Conservation (phyloP, 768 basidiomycete genomes). For the Tulasnella sp. region DNA sequence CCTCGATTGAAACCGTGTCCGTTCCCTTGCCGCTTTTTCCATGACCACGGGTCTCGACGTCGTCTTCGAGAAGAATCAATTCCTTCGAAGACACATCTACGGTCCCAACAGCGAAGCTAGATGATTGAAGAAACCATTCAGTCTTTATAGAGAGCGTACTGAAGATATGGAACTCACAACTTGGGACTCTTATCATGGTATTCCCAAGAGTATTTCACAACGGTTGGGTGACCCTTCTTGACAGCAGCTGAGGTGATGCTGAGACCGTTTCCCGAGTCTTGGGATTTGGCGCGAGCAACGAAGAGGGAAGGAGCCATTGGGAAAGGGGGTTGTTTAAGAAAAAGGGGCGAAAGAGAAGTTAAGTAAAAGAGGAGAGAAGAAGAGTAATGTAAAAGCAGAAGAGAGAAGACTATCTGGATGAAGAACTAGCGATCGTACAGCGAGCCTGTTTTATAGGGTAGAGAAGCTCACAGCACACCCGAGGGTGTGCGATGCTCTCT, state of each 20-base stretch:
- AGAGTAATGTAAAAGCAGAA: neutral
- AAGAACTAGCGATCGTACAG: neutral
- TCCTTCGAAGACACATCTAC: neutral
- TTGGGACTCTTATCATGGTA: neutral
- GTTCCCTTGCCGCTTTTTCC: neutral
- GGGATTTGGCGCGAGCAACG: neutral
- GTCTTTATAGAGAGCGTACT: neutral
- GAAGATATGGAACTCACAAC: neutral
- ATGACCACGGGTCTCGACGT: neutral
- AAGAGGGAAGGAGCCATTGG: neutral
- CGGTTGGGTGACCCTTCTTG: neutral
- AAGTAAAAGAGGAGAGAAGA: neutral
- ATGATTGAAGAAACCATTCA: neutral
- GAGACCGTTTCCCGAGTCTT: neutral
- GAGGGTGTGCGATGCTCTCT: too few species aligned
- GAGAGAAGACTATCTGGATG: neutral
- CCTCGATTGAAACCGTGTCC: neutral
- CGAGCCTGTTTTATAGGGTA: neutral
- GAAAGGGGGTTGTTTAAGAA: neutral
- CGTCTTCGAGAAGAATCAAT: neutral
- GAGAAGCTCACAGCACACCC: neutral
- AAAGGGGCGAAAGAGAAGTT: neutral
- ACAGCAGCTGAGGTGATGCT: neutral
- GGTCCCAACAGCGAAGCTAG: neutral
- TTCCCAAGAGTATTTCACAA: neutral